Percentiles rank a stretch among this genome's conserved stretches.
phyloP scores from a whole-genome alignment of 2,329 filamentous ascomycete species.

The Talaromyces sp. region DNA sequence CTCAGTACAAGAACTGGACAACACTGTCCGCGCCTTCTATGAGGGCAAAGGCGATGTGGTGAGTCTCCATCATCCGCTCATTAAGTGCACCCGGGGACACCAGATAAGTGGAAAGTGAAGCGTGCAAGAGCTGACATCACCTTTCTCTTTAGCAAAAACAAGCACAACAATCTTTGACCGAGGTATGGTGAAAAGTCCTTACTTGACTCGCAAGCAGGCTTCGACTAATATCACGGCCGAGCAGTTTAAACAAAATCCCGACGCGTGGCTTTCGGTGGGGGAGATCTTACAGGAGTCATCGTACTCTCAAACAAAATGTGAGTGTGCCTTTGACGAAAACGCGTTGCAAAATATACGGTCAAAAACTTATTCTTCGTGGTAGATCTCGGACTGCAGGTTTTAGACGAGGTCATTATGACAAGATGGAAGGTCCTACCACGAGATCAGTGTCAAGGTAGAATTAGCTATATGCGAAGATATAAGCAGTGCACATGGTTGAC shows the following conservation, averaged over 20 bases:
- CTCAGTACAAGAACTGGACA: conserved; percentile 91
- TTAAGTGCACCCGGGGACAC: not conserved
- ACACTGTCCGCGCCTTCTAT: conserved; percentile 93
- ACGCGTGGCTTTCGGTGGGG: conserved; percentile 95
- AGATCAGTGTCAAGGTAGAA: conserved; percentile 83
- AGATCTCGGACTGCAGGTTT: conserved; percentile 92
- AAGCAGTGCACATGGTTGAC: not conserved
- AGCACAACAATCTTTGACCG: conserved; percentile 87
- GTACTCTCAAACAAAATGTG: conserved; percentile 96
- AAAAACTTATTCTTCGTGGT: conserved; percentile 23
- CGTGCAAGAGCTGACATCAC: not conserved
- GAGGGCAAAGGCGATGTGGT: conserved; percentile 93
- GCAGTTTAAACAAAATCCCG: conserved; percentile 98
- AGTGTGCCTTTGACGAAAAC: conserved; percentile 33
- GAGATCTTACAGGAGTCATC: conserved; percentile 91
- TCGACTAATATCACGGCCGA: conserved; percentile 15
- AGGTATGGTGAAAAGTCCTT: conserved; percentile 55
- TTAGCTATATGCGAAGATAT: too few relatives aligned
- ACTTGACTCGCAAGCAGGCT: conserved; percentile 23
- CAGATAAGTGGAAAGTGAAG: not conserved
- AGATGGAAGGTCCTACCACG: conserved; percentile 97
- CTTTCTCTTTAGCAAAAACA: conserved; percentile 72
- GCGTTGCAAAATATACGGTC: not conserved
- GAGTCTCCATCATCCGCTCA: conserved; percentile 37
- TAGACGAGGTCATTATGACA: conserved; percentile 98